Conservation (phyloP, 768 basidiomycete species). For the Cyclocybe aegerita region DNA sequence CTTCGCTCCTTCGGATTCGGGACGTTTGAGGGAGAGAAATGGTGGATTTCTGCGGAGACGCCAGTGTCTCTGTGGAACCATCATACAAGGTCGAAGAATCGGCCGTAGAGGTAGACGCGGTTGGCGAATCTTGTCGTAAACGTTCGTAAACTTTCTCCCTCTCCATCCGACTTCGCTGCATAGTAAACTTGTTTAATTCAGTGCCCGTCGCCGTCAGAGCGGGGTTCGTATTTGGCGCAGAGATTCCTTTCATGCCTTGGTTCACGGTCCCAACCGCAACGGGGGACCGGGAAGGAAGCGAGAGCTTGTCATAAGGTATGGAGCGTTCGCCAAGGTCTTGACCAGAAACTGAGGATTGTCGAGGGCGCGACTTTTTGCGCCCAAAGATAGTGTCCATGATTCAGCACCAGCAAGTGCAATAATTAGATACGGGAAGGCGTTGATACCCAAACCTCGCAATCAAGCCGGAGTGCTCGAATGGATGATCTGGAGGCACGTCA, state of each 20-base stretch:
- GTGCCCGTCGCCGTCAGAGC: constrained; percentile 71
- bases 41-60: constrained; percentile 26
- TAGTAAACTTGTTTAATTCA: constrained; percentile 63
- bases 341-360: constrained; percentile 60
- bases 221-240: constrained; percentile 83
- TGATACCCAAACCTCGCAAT: neutral
- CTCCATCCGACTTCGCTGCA: constrained; percentile 51
- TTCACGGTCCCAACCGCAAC: constrained; percentile 53
- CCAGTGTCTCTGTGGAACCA: constrained; percentile 40
- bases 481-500: no score
- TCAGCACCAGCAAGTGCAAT: neutral
- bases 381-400: constrained; percentile 69
- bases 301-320: constrained; percentile 71
- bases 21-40: constrained; percentile 33
- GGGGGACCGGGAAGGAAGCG: constrained; percentile 57
- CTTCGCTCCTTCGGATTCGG: constrained; percentile 54
- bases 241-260: constrained; percentile 65
- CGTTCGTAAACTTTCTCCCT: constrained; percentile 52
- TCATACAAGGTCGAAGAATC: constrained; percentile 63
- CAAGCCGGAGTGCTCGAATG: neutral
- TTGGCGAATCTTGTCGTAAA: constrained; percentile 50
- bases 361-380: constrained; percentile 58
- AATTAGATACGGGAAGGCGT: neutral
- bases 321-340: constrained; percentile 66
- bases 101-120: constrained; percentile 46